Conservation (phyloP, 345 rosid species). For the Citrus inodora region DNA sequence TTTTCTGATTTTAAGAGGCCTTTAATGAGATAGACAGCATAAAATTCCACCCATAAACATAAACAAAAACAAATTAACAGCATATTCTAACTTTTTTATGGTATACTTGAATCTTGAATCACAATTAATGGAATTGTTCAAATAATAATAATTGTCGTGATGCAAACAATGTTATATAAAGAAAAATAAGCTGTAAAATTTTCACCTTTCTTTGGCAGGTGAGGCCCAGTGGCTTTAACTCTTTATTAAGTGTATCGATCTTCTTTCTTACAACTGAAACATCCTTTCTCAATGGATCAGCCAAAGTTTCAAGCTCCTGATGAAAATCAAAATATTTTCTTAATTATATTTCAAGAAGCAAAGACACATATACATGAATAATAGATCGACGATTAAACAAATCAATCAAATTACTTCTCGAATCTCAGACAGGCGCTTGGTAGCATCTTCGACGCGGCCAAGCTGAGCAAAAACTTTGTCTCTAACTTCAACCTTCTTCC, state of each 20-base stretch:
- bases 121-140: too few species aligned
- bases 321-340: neutral
- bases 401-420: conserved; percentile 54
- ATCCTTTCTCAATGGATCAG: conserved; percentile 75
- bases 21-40: neutral
- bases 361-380: too few species aligned
- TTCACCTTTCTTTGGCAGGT: conserved; percentile 62
- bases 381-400: too few species aligned
- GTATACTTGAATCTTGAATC: neutral
- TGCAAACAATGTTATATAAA: neutral
- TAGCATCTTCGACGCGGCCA: conserved; percentile 73
- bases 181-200: neutral
- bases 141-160: neutral
- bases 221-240: conserved; percentile 53
- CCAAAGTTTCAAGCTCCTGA: conserved; percentile 64
- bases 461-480: conserved; percentile 64
- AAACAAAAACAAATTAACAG: neutral
- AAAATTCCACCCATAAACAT: neutral
- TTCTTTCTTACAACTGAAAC: conserved; percentile 47
- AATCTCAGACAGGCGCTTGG: conserved; percentile 74
- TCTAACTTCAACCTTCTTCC: conserved; percentile 69
- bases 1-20: neutral
- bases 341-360: neutral
- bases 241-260: conserved; percentile 47
- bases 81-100: neutral